These are phyloP conservation scores for Mesembryanthemum crystallinum DNA, from an alignment of 148 eudicot species.

Conservation along the genomic window DNA sequence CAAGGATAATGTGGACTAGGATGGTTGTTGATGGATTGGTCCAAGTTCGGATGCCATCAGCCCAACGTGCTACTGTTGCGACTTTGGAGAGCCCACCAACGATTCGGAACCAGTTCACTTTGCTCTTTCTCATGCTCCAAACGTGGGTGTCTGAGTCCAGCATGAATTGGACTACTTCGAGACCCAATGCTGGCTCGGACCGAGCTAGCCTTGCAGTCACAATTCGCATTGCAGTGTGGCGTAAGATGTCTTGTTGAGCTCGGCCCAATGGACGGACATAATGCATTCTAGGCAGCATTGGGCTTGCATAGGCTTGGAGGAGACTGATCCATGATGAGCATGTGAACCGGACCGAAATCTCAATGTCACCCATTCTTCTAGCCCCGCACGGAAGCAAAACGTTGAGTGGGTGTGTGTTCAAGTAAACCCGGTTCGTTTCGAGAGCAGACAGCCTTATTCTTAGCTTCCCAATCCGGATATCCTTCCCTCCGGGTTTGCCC, in stretches of 20 bases:
- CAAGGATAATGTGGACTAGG: conserved; percentile 54
- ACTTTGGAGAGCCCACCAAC: conserved; percentile 63
- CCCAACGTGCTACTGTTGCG: conserved; percentile 57
- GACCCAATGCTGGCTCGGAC: conserved; percentile 76
- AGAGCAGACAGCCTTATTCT: conserved; percentile 68
- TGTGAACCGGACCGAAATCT: conserved; percentile 65
- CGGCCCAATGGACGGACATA: conserved; percentile 71
- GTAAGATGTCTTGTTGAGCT: conserved; percentile 71
- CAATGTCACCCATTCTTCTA: conserved; percentile 76
- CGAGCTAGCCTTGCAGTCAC: conserved; percentile 64
- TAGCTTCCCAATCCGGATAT: conserved; percentile 68
- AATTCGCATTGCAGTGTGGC: conserved; percentile 75
- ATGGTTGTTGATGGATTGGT: conserved; percentile 73
- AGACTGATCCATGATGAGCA: conserved; percentile 84
- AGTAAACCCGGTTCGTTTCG: conserved; percentile 59
- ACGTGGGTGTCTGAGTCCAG: conserved; percentile 73
- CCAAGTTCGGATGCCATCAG: conserved; percentile 65
- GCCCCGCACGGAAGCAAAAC: conserved; percentile 71
- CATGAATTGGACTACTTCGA: conserved; percentile 86
- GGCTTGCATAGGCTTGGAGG: conserved; percentile 63
- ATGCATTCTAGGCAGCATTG: conserved; percentile 88
- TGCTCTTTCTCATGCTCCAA: conserved; percentile 91
- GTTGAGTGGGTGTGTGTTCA: conserved; percentile 53
- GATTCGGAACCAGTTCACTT: conserved; percentile 80
- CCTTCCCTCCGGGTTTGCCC: conserved; percentile 41